These are phyloP conservation scores for Santalum album DNA, from an alignment of 164 flowering plant genomes.

Conservation along the genomic window DNA sequence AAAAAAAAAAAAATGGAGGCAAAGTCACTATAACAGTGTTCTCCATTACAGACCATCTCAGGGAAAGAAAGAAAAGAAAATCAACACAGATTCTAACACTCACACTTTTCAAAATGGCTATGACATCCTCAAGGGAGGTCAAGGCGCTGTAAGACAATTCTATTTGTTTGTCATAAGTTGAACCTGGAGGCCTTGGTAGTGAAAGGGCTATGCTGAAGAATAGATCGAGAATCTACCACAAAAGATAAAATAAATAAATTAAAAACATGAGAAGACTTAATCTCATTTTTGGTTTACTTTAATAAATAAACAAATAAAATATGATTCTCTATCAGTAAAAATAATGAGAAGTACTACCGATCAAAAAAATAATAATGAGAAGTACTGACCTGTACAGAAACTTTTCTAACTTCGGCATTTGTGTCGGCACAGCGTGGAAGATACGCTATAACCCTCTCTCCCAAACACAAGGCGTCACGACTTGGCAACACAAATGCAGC, in stretches of 20 bases:
- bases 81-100: conserved; percentile 12
- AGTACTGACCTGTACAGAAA: conserved; percentile 69
- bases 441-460: conserved; percentile 78
- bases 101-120: conserved; percentile 89
- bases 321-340: too few species aligned
- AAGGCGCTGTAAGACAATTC: conserved; percentile 73
- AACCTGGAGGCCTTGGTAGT: conserved; percentile 57
- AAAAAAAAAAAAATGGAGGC: neutral
- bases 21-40: too few species aligned
- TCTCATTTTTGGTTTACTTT: too few species aligned
- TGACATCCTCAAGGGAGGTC: conserved; percentile 90
- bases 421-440: conserved; percentile 98
- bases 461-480: conserved; percentile 75
- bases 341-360: too few species aligned
- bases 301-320: too few species aligned
- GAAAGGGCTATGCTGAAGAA: conserved; percentile 86
- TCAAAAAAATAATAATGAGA: neutral
- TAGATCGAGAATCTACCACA: conserved; percentile 73
- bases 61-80: neutral
- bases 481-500: conserved; percentile 83
- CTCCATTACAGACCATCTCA: too few species aligned
- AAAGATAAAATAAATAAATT: neutral
- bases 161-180: conserved; percentile 32
- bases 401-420: conserved; percentile 76
- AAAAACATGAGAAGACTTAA: too few species aligned